Evolutionary conservation across 257 asterid species (phyloP).

Genomic region (Solanum tarijense): DNA sequence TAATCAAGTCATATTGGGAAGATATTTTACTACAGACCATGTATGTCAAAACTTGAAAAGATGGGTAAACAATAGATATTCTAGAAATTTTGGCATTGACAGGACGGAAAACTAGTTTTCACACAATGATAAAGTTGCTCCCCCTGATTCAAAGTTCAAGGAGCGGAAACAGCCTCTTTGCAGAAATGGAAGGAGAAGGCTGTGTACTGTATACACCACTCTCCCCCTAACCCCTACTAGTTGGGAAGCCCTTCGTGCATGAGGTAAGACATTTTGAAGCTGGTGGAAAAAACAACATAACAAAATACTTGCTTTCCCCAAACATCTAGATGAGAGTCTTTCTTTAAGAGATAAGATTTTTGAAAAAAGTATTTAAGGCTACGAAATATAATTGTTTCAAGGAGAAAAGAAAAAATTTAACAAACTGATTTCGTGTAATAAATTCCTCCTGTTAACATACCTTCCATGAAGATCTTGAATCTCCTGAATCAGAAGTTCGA

Average conservation of each 20-base stretch:
- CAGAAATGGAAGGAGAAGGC: background rate
- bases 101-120: background rate
- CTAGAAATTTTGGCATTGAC: background rate
- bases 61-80: background rate
- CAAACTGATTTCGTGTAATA: background rate
- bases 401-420: background rate
- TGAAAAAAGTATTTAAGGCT: background rate
- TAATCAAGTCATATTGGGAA: background rate
- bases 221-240: background rate
- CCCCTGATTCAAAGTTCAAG: background rate
- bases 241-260: background rate
- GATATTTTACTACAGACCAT: background rate
- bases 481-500: conserved; percentile 51
- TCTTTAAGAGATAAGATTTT: background rate
- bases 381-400: background rate
- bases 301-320: background rate
- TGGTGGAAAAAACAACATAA: background rate
- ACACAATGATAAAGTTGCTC: background rate
- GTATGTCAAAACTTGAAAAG: background rate
- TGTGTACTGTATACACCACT: background rate
- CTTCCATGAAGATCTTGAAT: conserved; percentile 86
- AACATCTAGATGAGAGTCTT: background rate
- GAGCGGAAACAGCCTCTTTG: background rate
- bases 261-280: background rate
- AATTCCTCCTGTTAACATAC: conserved; percentile 20